Evolutionary conservation across 345 rosid genomes (phyloP).

Genomic region (Eucalyptus curtisii): DNA sequence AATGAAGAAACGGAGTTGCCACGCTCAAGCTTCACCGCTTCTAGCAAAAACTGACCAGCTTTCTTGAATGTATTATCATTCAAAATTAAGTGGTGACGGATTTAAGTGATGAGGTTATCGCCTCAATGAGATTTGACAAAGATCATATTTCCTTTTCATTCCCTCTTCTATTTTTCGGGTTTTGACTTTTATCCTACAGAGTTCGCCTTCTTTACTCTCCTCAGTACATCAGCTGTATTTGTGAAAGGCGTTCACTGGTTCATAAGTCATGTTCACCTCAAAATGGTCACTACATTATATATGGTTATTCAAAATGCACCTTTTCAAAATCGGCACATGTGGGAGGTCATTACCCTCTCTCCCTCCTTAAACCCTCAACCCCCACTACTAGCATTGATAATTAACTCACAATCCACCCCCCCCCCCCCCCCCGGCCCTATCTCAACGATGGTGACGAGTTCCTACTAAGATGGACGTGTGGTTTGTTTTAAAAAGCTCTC

Average conservation of each 20-base stretch:
- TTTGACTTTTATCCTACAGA: not conserved
- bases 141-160: not conserved
- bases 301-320: not conserved
- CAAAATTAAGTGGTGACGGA: not conserved
- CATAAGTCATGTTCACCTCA: not conserved
- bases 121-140: not conserved
- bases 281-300: not conserved
- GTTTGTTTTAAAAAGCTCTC: not conserved
- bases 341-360: not conserved
- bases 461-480: not conserved
- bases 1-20: not conserved
- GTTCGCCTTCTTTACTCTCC: not conserved
- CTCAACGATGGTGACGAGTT: not conserved
- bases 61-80: not conserved
- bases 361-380: not conserved
- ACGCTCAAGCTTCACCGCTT: not conserved
- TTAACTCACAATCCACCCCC: not conserved
- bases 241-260: not conserved
- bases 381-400: not conserved
- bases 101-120: not conserved
- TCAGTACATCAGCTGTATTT: not conserved
- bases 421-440: not conserved
- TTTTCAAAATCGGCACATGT: not conserved
- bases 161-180: not conserved
- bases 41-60: not conserved